phyloP scores from a whole-genome alignment of 2,329 filamentous ascomycete species.

The Calonectria multiphialidica region DNA sequence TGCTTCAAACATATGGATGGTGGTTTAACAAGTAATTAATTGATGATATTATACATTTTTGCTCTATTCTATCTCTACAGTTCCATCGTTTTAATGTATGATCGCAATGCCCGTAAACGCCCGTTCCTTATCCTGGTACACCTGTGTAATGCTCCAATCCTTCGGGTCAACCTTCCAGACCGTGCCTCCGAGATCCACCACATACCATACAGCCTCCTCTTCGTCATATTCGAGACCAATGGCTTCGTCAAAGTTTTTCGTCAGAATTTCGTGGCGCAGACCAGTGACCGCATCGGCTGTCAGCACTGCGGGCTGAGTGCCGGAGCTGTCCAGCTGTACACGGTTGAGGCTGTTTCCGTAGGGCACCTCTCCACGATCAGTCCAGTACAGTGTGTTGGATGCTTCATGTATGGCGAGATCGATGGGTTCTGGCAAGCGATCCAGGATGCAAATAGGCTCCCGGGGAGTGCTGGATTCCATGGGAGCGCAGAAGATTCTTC shows the following conservation, averaged over 20 bases:
- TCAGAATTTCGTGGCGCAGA: neutral
- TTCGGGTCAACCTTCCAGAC: neutral
- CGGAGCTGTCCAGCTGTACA: constrained; percentile 22
- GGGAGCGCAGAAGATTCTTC: constrained; percentile 64
- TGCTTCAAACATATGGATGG: too few relatives aligned
- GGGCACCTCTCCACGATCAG: constrained; percentile 69
- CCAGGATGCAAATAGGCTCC: constrained; percentile 50
- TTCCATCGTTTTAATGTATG: neutral
- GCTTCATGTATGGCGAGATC: constrained; percentile 67
- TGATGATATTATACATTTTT: neutral
- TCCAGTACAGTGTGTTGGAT: constrained; percentile 66
- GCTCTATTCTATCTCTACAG: neutral
- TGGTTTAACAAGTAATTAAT: neutral
- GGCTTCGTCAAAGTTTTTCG: neutral
- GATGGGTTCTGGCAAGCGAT: constrained; percentile 65
- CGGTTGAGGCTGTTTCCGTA: constrained; percentile 66
- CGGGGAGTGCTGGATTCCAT: constrained; percentile 50
- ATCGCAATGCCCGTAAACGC: constrained; percentile 2
- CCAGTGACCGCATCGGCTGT: neutral
- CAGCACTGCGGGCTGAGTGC: neutral
- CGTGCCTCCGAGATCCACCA: neutral
- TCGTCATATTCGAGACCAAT: neutral
- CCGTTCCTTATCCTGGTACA: neutral
- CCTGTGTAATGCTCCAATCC: neutral
- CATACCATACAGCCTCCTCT: neutral